A percentile compares a stretch with the other conserved stretches of the same genome.
These are phyloP conservation scores for Endocarpon pusillum DNA, from an alignment of 495 filamentous ascomycete genomes.

Conservation along the genomic window DNA sequence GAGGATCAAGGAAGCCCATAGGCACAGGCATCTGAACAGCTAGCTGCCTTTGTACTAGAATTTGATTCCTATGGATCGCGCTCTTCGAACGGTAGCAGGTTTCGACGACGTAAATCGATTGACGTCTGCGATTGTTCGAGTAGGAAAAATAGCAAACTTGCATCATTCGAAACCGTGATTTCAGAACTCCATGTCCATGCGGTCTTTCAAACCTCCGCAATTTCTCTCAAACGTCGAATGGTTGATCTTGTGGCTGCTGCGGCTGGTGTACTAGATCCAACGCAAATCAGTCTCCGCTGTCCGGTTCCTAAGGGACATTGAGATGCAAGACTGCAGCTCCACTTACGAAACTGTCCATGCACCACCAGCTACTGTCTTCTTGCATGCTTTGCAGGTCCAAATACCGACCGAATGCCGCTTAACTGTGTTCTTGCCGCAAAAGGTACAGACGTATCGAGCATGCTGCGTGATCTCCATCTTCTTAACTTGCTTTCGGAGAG, in stretches of 20 bases:
- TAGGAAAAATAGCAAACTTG: too few species aligned
- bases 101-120: too few species aligned
- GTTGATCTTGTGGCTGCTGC: constrained; percentile 93
- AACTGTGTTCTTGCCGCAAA: constrained; percentile 91
- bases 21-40: too few species aligned
- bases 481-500: constrained; percentile 99
- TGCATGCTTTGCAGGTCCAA: constrained; percentile 87
- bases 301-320: constrained; percentile 5
- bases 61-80: too few species aligned
- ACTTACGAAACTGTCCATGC: constrained; percentile 95
- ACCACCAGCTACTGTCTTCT: constrained; percentile 89
- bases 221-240: constrained; percentile 92
- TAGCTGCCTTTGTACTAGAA: too few species aligned
- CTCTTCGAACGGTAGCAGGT: too few species aligned
- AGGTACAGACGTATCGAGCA: constrained; percentile 73
- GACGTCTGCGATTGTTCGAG: too few species aligned
- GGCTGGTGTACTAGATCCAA: constrained; percentile 62
- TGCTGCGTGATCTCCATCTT: constrained; percentile 99
- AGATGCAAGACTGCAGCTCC: constrained; percentile 2
- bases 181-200: too few species aligned
- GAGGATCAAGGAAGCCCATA: too few species aligned
- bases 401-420: constrained; percentile 87
- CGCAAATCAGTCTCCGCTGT: constrained; percentile 16
- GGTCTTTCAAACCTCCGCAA: constrained; percentile 85
- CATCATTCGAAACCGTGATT: too few species aligned